These are phyloP conservation scores for Cenchrus americanus DNA, from an alignment of 176 grass and related monocot genomes.

Conservation along the genomic window DNA sequence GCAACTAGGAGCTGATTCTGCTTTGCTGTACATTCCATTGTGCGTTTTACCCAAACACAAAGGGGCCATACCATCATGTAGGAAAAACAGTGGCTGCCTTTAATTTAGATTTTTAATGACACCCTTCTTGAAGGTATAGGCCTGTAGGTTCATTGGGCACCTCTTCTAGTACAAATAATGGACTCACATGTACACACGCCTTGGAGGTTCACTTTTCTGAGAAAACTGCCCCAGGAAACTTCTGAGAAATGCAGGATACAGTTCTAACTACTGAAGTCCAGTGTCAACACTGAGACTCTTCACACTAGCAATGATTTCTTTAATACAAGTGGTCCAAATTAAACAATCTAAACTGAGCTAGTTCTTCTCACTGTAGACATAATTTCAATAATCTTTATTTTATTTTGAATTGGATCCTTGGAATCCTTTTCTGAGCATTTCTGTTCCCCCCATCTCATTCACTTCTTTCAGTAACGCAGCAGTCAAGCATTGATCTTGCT, in stretches of 20 bases:
- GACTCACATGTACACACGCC: background rate
- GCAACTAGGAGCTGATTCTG: background rate
- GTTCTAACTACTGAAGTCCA: background rate
- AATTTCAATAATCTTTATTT: conserved; percentile 9
- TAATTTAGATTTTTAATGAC: background rate
- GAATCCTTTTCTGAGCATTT: conserved; percentile 6
- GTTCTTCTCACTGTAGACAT: background rate
- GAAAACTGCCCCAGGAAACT: background rate
- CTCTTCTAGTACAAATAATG: background rate
- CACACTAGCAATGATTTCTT: background rate
- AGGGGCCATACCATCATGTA: background rate
- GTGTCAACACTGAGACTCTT: background rate
- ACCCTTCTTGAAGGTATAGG: background rate
- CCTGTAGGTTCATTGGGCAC: background rate
- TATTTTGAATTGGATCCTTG: background rate
- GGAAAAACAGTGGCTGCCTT: background rate
- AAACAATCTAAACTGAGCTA: background rate
- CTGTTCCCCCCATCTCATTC: background rate
- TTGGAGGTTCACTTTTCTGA: background rate
- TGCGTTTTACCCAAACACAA: background rate
- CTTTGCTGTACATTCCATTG: background rate
- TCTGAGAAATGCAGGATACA: background rate
- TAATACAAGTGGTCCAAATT: background rate
- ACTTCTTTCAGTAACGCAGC: conserved; percentile 6
- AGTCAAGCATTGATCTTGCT: background rate